phyloP scores from a whole-genome alignment of 2,329 filamentous ascomycete genomes.

The Ophiobolus disseminans region DNA sequence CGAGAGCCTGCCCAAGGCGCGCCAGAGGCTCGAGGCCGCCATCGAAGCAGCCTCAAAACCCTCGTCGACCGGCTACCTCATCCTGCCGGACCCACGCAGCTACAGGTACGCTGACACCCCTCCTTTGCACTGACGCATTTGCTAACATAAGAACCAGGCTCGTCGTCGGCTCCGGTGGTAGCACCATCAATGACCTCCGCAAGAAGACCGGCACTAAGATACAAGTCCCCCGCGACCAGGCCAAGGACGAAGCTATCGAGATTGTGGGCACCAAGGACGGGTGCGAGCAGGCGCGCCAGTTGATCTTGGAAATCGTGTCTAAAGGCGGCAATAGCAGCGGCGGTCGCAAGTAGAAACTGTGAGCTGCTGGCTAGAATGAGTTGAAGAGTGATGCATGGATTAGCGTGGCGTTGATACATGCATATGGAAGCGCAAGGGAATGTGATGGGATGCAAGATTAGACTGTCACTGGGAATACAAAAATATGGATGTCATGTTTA shows the following conservation, averaged over 20 bases:
- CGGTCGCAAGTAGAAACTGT: conserved; percentile 24
- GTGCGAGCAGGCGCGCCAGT: conserved; percentile 83
- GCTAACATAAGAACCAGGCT: conserved; percentile 57
- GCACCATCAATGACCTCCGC: conserved; percentile 90
- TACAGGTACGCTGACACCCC: conserved; percentile 61
- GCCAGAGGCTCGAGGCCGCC: conserved; percentile 73
- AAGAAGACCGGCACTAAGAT: conserved; percentile 93
- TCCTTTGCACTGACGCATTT: neutral
- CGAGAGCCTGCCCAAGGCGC: conserved; percentile 83
- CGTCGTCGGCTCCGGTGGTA: conserved; percentile 87
- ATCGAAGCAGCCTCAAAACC: conserved; percentile 74
- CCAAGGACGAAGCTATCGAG: conserved; percentile 81
- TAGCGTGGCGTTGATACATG: conserved; percentile 11
- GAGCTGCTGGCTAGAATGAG: neutral
- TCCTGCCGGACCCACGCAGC: conserved; percentile 85
- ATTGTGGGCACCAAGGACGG: conserved; percentile 80
- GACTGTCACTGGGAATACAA: no score
- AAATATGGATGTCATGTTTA: no score
- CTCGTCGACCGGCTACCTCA: conserved; percentile 81
- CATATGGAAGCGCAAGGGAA: no score
- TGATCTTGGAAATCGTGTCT: conserved; percentile 82
- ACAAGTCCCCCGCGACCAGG: conserved; percentile 85
- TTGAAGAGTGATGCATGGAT: conserved; percentile 2
- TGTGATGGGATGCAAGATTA: no score
- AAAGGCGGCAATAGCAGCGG: conserved; percentile 39